Evolutionary conservation across 768 basidiomycete species (phyloP).

Genomic region (Leccinum longicurvipes): DNA sequence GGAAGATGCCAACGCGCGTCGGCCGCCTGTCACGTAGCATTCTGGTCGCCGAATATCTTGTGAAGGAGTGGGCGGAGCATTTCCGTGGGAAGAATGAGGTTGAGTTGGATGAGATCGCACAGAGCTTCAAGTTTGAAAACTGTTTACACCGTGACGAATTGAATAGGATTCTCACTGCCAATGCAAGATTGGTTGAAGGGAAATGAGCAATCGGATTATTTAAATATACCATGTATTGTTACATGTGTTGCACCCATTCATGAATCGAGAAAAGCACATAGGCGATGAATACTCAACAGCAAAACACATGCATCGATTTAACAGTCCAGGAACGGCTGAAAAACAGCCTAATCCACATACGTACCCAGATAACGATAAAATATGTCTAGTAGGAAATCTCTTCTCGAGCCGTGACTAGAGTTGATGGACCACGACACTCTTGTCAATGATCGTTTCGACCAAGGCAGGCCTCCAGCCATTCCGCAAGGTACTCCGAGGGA

Average conservation of each 20-base stretch:
- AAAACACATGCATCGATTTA: background rate
- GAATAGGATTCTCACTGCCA: slow-evolving; percentile 50
- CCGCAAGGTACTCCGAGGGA: slow-evolving; percentile 30
- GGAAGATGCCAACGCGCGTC: slow-evolving; percentile 55
- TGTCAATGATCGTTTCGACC: slow-evolving; percentile 18
- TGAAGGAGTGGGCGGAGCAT: slow-evolving; percentile 71
- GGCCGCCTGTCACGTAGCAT: slow-evolving; percentile 63
- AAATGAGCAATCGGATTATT: background rate
- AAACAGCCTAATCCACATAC: background rate
- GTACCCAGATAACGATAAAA: background rate
- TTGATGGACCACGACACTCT: background rate
- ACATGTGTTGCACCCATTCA: background rate
- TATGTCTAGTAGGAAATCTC: background rate
- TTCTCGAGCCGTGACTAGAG: background rate
- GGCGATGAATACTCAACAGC: background rate
- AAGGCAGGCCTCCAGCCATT: slow-evolving; percentile 44
- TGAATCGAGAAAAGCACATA: background rate
- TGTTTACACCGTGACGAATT: slow-evolving; percentile 68
- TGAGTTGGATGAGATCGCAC: slow-evolving; percentile 71
- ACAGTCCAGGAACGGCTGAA: background rate
- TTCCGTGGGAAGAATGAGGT: slow-evolving; percentile 54
- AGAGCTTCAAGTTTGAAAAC: slow-evolving; percentile 67
- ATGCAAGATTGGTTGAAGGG: slow-evolving; percentile 25
- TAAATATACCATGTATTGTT: background rate
- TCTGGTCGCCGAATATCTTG: slow-evolving; percentile 66